Conservation (phyloP, 2,329 filamentous ascomycete species). For the Lasiodiplodia sp. region DNA sequence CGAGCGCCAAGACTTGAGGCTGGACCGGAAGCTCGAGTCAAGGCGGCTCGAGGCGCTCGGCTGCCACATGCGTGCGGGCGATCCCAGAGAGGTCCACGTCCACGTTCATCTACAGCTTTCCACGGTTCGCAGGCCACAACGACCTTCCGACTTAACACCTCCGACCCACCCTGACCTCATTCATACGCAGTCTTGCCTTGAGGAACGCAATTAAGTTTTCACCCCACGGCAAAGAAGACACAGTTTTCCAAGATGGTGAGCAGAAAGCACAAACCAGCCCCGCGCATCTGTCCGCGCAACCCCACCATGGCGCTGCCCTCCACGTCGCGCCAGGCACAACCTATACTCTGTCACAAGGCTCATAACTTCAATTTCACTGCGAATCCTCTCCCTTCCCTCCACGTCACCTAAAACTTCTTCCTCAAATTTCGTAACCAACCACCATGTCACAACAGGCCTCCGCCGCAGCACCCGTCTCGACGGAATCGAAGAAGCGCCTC, state of each 20-base stretch:
- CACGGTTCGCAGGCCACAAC: neutral
- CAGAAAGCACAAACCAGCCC: slow-evolving; percentile 1
- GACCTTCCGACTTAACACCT: neutral
- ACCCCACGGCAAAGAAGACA: neutral
- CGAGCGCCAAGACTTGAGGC: slow-evolving; percentile 15
- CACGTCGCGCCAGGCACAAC: neutral
- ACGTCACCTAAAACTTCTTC: neutral
- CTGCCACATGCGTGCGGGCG: slow-evolving; percentile 6
- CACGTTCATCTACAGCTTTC: slow-evolving; percentile 27
- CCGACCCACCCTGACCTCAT: neutral
- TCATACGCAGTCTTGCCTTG: neutral
- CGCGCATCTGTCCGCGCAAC: slow-evolving; percentile 1
- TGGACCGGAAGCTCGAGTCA: slow-evolving; percentile 8
- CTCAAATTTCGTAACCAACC: neutral
- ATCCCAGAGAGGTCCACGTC: slow-evolving; percentile 10
- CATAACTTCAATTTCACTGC: neutral
- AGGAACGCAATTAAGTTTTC: neutral
- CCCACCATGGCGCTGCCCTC: neutral
- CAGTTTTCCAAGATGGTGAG: slow-evolving; percentile 9
- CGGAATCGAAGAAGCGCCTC: slow-evolving; percentile 77
- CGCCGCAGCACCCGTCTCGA: slow-evolving; percentile 35
- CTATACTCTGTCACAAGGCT: neutral
- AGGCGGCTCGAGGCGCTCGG: slow-evolving; percentile 9
- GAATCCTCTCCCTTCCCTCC: neutral
- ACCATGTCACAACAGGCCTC: slow-evolving; percentile 42